Evolutionary conservation across 257 asterid species (phyloP), one percentile per base, ranked within the genome.

Genomic region (Solanum pinnatisectum): DNA sequence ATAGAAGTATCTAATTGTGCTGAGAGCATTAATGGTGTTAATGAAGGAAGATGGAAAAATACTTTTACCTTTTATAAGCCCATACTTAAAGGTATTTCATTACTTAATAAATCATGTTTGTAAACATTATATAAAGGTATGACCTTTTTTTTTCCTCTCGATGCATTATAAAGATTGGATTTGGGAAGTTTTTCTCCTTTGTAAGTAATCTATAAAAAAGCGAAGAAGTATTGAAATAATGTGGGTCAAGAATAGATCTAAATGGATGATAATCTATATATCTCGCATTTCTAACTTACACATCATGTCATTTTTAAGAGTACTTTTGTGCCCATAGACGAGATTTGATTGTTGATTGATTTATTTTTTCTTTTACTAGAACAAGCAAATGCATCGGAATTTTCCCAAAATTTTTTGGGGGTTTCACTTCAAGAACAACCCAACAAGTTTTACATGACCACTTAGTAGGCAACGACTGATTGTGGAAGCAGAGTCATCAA

Each of bases 341-440:
- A 44, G 5, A 44, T 44, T 44, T 44, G 52, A 12, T 44, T 32
- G 7, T 13, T 20, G 32, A 12, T 15, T 68, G 16, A 13, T 68
- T 68, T 0, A 39, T 68, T 46, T 46, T 13, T 68, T 14, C 35
- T 32, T 18, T 71, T 70, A 65, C 63, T 18, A 97, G 99, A 97
- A 25, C 96, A 92, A 93, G 39, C 91, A 18, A 89, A 72, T 87
- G 89, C 88, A 39, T 87, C 90, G 85, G 95, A 96, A 44, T 97
- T 95, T 84, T 96, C 98, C 22, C 95, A 98, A 78, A 94, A 93
- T 85, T 94, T 95, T 90, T 82, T 92, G 92, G 99, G 99, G 91
- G 94, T 95, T 89, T 94, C 98, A 15, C 96, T 97, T 78, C 94
- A 93, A 72, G 99, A 96, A 90, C 95, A 94, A 90, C 98, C 98